phyloP scores from a whole-genome alignment of 805 yeast genomes.

The Lipomyces mesembrius region DNA sequence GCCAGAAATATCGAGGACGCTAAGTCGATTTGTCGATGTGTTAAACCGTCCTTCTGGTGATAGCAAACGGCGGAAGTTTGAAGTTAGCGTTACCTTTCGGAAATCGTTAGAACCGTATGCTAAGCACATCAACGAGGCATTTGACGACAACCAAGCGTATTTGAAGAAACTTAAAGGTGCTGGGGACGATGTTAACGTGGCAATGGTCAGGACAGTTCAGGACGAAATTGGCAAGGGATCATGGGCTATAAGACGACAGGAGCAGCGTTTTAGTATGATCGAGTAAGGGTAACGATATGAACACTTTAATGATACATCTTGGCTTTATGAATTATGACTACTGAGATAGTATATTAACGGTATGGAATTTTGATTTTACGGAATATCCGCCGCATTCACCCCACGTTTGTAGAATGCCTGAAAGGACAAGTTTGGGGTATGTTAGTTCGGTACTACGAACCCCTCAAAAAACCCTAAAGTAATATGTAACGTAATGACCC shows the following conservation, averaged over 20 bases:
- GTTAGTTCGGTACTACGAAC: too few relatives aligned
- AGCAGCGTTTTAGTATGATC: not conserved
- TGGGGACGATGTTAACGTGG: not conserved
- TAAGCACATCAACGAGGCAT: slow-evolving; percentile 19
- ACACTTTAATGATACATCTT: not conserved
- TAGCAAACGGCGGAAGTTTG: not conserved
- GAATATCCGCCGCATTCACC: too few relatives aligned
- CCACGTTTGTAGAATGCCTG: too few relatives aligned
- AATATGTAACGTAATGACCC: too few relatives aligned
- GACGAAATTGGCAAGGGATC: slow-evolving; percentile 1
- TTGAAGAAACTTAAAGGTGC: not conserved
- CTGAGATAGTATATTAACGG: too few relatives aligned
- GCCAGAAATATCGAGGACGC: not conserved
- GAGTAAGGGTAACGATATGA: not conserved
- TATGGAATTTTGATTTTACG: too few relatives aligned
- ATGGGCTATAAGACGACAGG: not conserved
- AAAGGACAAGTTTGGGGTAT: too few relatives aligned
- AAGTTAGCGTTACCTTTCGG: slow-evolving; percentile 10
- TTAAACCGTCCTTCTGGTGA: not conserved
- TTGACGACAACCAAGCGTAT: slow-evolving; percentile 1
- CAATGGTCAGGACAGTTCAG: not conserved
- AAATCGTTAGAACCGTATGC: slow-evolving; percentile 21
- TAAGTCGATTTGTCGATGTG: not conserved
- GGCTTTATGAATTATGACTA: not conserved
- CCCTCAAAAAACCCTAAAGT: too few relatives aligned